phyloP scores from a whole-genome alignment of 129 eudicot genomes.

The carrot (Daucus carota) region DNA sequence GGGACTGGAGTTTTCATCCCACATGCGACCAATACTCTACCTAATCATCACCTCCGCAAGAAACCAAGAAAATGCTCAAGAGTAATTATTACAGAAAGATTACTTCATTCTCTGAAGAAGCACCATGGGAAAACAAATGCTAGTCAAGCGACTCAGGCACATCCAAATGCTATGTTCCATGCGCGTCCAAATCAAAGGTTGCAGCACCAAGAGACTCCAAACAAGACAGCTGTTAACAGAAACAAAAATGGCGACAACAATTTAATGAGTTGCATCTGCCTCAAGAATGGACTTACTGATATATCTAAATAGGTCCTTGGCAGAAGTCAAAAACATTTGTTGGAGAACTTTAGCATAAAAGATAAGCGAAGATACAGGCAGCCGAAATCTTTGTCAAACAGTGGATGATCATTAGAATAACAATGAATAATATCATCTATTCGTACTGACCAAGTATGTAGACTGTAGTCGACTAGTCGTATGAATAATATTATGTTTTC shows the following conservation, averaged over 20 bases:
- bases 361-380: neutral
- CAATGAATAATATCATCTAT: neutral
- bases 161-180: too few relatives aligned
- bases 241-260: neutral
- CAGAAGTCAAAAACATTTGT: neutral
- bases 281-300: constrained; percentile 19
- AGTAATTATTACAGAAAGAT: constrained; percentile 12
- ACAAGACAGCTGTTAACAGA: neutral
- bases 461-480: too few relatives aligned
- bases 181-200: too few relatives aligned
- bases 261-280: constrained; percentile 10
- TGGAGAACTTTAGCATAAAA: neutral
- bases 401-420: neutral
- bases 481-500: too few relatives aligned
- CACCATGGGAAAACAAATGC: constrained; percentile 7
- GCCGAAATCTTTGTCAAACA: neutral
- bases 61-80: constrained; percentile 18
- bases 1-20: constrained; percentile 29
- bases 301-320: neutral
- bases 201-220: neutral
- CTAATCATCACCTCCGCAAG: constrained; percentile 5
- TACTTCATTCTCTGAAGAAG: constrained; percentile 3
- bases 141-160: neutral
- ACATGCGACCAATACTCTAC: too few relatives aligned
- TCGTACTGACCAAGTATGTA: neutral